Conservation (phyloP, 129 eudicot species). For the Centella asiatica region DNA sequence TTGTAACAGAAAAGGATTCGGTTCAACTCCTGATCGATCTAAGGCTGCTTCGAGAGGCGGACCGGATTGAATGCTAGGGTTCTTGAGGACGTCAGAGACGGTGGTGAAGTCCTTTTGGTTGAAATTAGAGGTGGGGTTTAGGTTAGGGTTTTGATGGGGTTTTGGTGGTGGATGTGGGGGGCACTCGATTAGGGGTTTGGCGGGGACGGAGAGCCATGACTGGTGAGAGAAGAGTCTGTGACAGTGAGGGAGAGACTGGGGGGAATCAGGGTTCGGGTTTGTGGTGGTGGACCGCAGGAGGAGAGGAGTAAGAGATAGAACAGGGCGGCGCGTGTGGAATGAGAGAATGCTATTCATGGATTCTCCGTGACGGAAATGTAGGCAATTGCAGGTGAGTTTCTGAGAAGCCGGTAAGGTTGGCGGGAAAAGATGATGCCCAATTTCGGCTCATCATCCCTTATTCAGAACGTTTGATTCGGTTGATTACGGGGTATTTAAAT, state of each 20-base stretch:
- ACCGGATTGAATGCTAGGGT: slow-evolving; percentile 35
- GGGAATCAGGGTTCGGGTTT: slow-evolving; percentile 1
- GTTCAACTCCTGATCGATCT: slow-evolving; percentile 12
- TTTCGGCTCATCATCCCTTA: too few species aligned
- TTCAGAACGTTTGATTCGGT: too few species aligned
- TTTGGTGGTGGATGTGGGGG: slow-evolving; percentile 1
- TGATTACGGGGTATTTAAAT: too few species aligned
- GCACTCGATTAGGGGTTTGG: slow-evolving; percentile 11
- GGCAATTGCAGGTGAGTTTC: too few species aligned
- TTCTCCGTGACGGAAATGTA: too few species aligned
- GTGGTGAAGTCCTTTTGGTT: slow-evolving; percentile 11
- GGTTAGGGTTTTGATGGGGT: slow-evolving; percentile 14
- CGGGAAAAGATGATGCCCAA: too few species aligned
- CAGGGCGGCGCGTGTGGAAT: slow-evolving; percentile 14
- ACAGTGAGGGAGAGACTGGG: background rate
- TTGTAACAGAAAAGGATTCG: slow-evolving; percentile 8
- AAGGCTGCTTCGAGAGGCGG: slow-evolving; percentile 36
- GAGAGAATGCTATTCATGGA: slow-evolving; percentile 12
- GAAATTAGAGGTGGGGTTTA: slow-evolving; percentile 26
- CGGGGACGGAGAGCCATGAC: slow-evolving; percentile 3
- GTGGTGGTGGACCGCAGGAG: slow-evolving; percentile 8
- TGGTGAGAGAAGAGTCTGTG: slow-evolving; percentile 2
- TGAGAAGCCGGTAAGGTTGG: too few species aligned
- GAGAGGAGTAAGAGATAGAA: slow-evolving; percentile 15
- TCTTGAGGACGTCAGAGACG: slow-evolving; percentile 21